Conservation (phyloP, 371 early-diverging fungal species). For the Synchytrium microbalum region DNA sequence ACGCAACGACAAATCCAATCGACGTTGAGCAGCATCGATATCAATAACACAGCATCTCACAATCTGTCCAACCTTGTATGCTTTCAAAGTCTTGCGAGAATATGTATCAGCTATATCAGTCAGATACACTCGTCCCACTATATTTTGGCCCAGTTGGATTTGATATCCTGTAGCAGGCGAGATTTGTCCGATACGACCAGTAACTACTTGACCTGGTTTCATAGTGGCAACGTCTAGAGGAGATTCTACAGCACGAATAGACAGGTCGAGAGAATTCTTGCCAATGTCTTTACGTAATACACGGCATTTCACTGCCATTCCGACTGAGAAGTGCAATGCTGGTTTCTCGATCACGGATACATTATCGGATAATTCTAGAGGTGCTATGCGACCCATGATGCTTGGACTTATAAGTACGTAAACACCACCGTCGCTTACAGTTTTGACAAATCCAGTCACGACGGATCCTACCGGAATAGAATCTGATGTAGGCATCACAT, state of each 20-base stretch:
- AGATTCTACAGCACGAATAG: conserved; percentile 26
- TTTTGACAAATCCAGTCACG: conserved; percentile 51
- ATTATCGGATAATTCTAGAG: conserved; percentile 30
- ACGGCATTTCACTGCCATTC: conserved; percentile 50
- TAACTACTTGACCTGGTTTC: conserved; percentile 45
- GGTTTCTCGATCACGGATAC: conserved; percentile 27
- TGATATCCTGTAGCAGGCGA: conserved; percentile 40
- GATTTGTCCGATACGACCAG: conserved; percentile 44
- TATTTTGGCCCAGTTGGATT: conserved; percentile 41
- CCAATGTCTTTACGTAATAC: conserved; percentile 42
- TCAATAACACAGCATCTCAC: conserved; percentile 47
- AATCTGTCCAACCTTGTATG: conserved; percentile 33
- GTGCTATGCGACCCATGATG: conserved; percentile 39
- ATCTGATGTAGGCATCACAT: conserved; percentile 19
- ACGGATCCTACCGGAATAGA: conserved; percentile 41
- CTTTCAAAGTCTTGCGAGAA: conserved; percentile 39
- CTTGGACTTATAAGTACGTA: conserved; percentile 37
- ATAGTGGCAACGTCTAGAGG: conserved; percentile 9
- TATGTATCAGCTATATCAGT: conserved; percentile 55
- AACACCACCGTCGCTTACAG: conserved; percentile 33
- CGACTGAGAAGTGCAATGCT: conserved; percentile 22
- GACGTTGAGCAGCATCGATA: conserved; percentile 42
- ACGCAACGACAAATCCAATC: conserved; percentile 58
- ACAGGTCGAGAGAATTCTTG: conserved; percentile 30
- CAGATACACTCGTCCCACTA: conserved; percentile 53